These are phyloP conservation scores for Penicillium maclennaniae DNA, from an alignment of 495 filamentous ascomycete species.

Conservation along the genomic window DNA sequence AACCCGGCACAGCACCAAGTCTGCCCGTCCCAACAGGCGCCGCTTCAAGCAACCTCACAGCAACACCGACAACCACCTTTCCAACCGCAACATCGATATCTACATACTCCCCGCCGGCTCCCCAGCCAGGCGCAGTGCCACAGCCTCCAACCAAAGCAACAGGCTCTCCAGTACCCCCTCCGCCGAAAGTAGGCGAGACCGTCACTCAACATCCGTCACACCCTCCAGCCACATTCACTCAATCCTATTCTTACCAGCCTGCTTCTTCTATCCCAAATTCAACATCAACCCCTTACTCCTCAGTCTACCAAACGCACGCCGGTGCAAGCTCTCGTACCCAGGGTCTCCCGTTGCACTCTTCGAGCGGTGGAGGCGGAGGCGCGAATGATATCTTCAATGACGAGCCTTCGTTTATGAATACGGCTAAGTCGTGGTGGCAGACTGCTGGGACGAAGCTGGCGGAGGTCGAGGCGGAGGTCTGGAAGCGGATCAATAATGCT, in stretches of 20 bases:
- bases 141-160: slow-evolving; percentile 18
- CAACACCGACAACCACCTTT: slow-evolving; percentile 20
- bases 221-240: slow-evolving; percentile 17
- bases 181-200: slow-evolving; percentile 49
- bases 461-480: slow-evolving; percentile 65
- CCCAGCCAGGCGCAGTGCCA: slow-evolving; percentile 58
- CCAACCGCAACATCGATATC: slow-evolving; percentile 11
- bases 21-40: slow-evolving; percentile 23
- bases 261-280: slow-evolving; percentile 31
- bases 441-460: slow-evolving; percentile 58
- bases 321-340: slow-evolving; percentile 12
- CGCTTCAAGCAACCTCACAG: slow-evolving; percentile 8
- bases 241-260: slow-evolving; percentile 19
- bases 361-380: slow-evolving; percentile 17
- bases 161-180: slow-evolving; percentile 42
- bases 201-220: slow-evolving; percentile 30
- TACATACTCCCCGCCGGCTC: slow-evolving; percentile 45
- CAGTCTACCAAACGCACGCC: slow-evolving; percentile 51
- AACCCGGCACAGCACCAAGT: slow-evolving; percentile 36
- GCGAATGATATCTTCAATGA: slow-evolving; percentile 31
- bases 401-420: slow-evolving; percentile 47
- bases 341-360: slow-evolving; percentile 23
- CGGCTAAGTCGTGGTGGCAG: slow-evolving; percentile 58
- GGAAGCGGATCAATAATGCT: slow-evolving; percentile 59
- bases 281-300: slow-evolving; percentile 41